Conservation (phyloP, 768 basidiomycete species). For the Gyrodon lividus region DNA sequence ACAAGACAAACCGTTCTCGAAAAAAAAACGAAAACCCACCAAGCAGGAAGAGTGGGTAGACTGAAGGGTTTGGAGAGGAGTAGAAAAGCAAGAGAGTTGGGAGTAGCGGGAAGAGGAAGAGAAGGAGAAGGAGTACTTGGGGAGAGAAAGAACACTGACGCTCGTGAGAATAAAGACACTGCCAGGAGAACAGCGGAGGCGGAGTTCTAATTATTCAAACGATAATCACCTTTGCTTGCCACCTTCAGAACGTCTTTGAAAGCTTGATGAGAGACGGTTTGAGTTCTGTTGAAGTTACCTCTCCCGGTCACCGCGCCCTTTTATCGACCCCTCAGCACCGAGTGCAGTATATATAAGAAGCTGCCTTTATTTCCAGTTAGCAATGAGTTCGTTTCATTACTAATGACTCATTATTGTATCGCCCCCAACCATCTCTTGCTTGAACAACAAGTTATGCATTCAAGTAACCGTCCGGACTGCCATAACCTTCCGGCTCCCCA, state of each 20-base stretch:
- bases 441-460: not conserved
- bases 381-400: conserved; percentile 92
- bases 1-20: not conserved
- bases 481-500: no score
- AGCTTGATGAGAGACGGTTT: not conserved
- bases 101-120: conserved; percentile 29
- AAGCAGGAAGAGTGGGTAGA: conserved; percentile 9
- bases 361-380: conserved; percentile 44
- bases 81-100: conserved; percentile 23
- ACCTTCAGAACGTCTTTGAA: not conserved
- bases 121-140: conserved; percentile 28
- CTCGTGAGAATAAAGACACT: conserved; percentile 37
- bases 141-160: conserved; percentile 46
- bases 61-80: conserved; percentile 14
- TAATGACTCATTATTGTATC: not conserved
- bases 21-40: conserved; percentile 22
- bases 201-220: conserved; percentile 43
- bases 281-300: not conserved
- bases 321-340: not conserved
- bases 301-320: not conserved
- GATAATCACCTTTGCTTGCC: conserved; percentile 11
- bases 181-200: conserved; percentile 43
- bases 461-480: not conserved
- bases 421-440: not conserved
- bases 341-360: not conserved